These are phyloP conservation scores for Falciphora oryzae DNA, from an alignment of 2,329 filamentous ascomycete genomes.

Conservation along the genomic window DNA sequence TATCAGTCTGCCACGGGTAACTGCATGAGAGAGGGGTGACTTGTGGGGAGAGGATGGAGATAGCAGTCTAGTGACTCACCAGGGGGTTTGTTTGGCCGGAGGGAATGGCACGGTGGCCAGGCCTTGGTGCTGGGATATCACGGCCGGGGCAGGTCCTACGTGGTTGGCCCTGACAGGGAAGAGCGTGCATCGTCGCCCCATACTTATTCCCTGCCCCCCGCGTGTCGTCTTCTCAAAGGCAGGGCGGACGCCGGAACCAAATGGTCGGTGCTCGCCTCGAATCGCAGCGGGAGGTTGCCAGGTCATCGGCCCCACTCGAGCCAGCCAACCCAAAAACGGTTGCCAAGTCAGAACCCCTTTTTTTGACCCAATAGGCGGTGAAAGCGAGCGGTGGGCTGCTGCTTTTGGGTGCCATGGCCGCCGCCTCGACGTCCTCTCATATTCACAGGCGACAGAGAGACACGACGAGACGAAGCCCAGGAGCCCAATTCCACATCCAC, in stretches of 20 bases:
- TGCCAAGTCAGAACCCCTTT: neutral
- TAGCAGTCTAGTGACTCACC: neutral
- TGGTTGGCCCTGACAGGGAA: neutral
- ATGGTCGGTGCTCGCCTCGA: neutral
- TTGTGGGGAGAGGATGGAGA: neutral
- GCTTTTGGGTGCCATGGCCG: neutral
- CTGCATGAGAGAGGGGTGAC: neutral
- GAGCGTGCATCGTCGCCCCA: neutral
- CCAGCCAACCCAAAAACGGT: neutral
- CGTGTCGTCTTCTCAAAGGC: neutral
- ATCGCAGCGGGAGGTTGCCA: neutral
- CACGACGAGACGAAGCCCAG: neutral
- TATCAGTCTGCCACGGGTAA: neutral
- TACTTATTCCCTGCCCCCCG: neutral
- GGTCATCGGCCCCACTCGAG: neutral
- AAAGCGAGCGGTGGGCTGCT: neutral
- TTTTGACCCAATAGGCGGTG: conserved; percentile 1
- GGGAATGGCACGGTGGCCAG: too few relatives aligned
- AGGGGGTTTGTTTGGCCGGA: neutral
- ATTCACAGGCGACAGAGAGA: too few relatives aligned
- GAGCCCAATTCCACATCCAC: neutral
- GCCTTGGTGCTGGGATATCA: neutral
- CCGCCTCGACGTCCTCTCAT: neutral
- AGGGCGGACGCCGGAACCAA: neutral
- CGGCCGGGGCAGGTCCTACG: neutral